Evolutionary conservation across 495 filamentous ascomycete genomes (phyloP).

Genomic region (Staphylotrichum longicolle): DNA sequence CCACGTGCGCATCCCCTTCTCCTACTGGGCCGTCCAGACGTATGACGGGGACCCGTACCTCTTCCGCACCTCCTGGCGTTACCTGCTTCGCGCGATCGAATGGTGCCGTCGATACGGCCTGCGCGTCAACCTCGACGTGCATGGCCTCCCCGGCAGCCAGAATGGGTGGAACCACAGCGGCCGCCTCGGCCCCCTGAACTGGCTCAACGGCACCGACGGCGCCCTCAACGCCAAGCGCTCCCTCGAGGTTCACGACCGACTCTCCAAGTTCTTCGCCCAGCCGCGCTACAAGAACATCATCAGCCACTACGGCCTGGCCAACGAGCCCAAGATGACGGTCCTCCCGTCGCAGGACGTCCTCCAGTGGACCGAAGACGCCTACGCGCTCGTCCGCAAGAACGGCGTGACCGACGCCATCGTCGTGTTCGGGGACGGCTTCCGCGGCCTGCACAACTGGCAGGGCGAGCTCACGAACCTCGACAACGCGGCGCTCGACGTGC

Average conservation of each 20-base stretch:
- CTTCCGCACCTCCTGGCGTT: slow-evolving; percentile 84
- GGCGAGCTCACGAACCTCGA: slow-evolving; percentile 56
- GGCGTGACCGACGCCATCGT: slow-evolving; percentile 61
- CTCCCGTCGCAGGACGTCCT: slow-evolving; percentile 59
- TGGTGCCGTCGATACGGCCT: slow-evolving; percentile 91
- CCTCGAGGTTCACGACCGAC: slow-evolving; percentile 75
- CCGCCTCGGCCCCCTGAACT: slow-evolving; percentile 65
- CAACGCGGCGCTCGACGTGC: slow-evolving; percentile 78
- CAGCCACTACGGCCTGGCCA: slow-evolving; percentile 79
- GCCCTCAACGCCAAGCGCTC: slow-evolving; percentile 67
- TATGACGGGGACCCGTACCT: slow-evolving; percentile 89
- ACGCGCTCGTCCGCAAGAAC: slow-evolving; percentile 64
- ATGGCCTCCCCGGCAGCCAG: slow-evolving; percentile 79
- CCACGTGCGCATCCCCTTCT: slow-evolving; percentile 91
- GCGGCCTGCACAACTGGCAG: slow-evolving; percentile 78
- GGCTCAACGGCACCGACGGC: slow-evolving; percentile 74
- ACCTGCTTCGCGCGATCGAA: slow-evolving; percentile 89
- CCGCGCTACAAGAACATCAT: slow-evolving; percentile 81
- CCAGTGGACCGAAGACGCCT: slow-evolving; percentile 66
- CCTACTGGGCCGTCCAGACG: slow-evolving; percentile 90
- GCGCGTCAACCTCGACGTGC: slow-evolving; percentile 90
- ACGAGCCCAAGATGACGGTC: slow-evolving; percentile 78
- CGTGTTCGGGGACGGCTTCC: slow-evolving; percentile 81
- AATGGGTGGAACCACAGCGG: slow-evolving; percentile 93
- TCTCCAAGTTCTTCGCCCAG: slow-evolving; percentile 83